Evolutionary conservation across 2,329 filamentous ascomycete genomes (phyloP).

Genomic region (Fusarium sp.): DNA sequence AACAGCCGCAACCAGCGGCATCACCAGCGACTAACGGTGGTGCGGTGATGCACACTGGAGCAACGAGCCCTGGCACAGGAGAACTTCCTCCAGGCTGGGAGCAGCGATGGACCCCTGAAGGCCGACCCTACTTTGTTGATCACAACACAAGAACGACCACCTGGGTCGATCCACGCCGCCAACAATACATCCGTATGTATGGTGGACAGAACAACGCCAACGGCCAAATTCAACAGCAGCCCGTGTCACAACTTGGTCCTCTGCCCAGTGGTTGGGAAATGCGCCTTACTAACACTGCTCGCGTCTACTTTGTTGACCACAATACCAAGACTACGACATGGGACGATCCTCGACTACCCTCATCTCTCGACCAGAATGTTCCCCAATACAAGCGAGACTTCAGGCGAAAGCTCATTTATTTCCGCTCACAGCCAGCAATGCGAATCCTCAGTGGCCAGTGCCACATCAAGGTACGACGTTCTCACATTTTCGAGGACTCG

Average conservation of each 20-base stretch:
- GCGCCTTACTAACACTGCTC: constrained; percentile 96
- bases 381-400: constrained; percentile 99
- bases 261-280: constrained; percentile 99
- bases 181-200: constrained; percentile 99
- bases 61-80: constrained; percentile 90
- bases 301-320: constrained; percentile 99
- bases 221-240: constrained; percentile 94
- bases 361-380: constrained; percentile 96
- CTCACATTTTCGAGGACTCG: constrained; percentile 98
- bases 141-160: constrained; percentile 98
- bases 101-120: constrained; percentile 94
- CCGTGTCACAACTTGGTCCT: constrained; percentile 94
- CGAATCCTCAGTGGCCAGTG: constrained; percentile 96
- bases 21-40: constrained; percentile 62
- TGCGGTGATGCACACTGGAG: constrained; percentile 94
- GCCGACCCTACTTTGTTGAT: constrained; percentile 95
- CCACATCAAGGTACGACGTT: constrained; percentile 96
- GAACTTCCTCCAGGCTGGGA: constrained; percentile 98
- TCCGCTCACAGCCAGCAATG: constrained; percentile 96
- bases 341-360: constrained; percentile 96
- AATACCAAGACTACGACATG: constrained; percentile 99
- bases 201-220: constrained; percentile 85
- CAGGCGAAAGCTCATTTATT: constrained; percentile 97
- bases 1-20: constrained; percentile 56
- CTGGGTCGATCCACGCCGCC: constrained; percentile 96